Evolutionary conservation across 129 eudicot species (phyloP).

Genomic region (Flaveria sonorensis): DNA sequence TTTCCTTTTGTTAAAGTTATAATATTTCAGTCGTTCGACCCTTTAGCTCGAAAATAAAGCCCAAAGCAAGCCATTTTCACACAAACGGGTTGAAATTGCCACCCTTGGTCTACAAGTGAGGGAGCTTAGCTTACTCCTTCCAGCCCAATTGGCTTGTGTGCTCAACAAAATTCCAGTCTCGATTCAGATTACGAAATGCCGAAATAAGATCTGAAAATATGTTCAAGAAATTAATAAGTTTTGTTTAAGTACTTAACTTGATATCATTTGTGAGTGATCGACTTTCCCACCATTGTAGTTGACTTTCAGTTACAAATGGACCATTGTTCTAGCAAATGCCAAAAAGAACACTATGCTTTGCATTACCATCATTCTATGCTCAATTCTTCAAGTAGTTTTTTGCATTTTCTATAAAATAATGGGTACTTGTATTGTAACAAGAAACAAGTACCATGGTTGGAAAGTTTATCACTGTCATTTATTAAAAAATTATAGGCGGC

Average conservation of each 20-base stretch:
- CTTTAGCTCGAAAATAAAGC: constrained; percentile 11
- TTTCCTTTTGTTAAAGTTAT: not conserved
- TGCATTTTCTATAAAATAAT: not conserved
- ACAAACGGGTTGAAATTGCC: constrained; percentile 11
- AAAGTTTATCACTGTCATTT: not conserved
- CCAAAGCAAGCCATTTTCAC: not conserved
- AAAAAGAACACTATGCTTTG: not conserved
- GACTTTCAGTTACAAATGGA: constrained; percentile 16
- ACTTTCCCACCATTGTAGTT: constrained; percentile 20
- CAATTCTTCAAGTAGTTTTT: not conserved
- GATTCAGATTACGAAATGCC: constrained; percentile 59
- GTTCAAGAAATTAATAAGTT: constrained; percentile 24
- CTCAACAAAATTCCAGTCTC: constrained; percentile 79
- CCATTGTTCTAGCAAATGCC: not conserved
- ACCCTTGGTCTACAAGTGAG: constrained; percentile 27
- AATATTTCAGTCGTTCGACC: not conserved
- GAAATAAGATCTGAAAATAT: constrained; percentile 70
- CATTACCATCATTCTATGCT: constrained; percentile 10
- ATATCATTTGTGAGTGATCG: not conserved
- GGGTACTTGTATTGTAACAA: not conserved
- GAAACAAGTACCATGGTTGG: constrained; percentile 3
- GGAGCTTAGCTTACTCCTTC: constrained; percentile 82
- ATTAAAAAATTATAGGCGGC: not conserved
- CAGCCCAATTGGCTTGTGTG: constrained; percentile 84
- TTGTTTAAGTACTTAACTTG: constrained; percentile 11